Base-by-base conservation (phyloP, 2,329 filamentous ascomycete species). In the Aspergillus pseudoviridinutans region DNA sequence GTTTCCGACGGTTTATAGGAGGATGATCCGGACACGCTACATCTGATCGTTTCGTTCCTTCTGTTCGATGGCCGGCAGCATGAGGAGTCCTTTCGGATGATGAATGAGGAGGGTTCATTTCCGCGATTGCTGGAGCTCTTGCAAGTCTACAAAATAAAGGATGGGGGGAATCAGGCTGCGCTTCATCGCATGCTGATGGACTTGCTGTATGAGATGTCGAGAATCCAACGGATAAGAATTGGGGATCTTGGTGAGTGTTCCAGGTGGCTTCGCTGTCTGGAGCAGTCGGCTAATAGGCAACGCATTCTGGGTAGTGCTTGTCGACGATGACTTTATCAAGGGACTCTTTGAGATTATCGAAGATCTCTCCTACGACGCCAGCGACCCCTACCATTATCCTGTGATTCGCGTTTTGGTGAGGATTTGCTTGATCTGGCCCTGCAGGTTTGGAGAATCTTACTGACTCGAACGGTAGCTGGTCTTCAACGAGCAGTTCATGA, bases 401-500 rank as follows among this genome's bases (percentile, higher is more conserved):
- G 88, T 97, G 49, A 97, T 99, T 69, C 86, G 92, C 62, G 92
- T 97, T 51, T 74, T 99, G 76, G 92, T 96, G 76, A 72, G 87
- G 3, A 17, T 17, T 79, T 7, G 32, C 10, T 17, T 47, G 24
- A 24, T 32, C 28, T 27, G n/a, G 17, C 1, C 28, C 50, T 25
- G 12, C 20, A 32, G 17, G 55, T 58, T 17, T 6, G 7, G 12
- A 24, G n/a, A 17, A 10, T 50, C 64, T 69, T 53, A 69, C 58
- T 56, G 8, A 47, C 24, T 35, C 57, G 56, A 57, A 57, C n/a
- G 51, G 47, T 28, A 96, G 91, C 84, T 99, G 66, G 92, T 97
- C 28, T 78, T 99, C 63, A 99, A 99, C 75, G 94, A 99, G 74
- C 94, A 99, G 75, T 99, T 97, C 75, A 96, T 99, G 90, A 87